Base-by-base conservation (phyloP, 2,329 filamentous ascomycete species). In the Scedosporium apiospermum region DNA sequence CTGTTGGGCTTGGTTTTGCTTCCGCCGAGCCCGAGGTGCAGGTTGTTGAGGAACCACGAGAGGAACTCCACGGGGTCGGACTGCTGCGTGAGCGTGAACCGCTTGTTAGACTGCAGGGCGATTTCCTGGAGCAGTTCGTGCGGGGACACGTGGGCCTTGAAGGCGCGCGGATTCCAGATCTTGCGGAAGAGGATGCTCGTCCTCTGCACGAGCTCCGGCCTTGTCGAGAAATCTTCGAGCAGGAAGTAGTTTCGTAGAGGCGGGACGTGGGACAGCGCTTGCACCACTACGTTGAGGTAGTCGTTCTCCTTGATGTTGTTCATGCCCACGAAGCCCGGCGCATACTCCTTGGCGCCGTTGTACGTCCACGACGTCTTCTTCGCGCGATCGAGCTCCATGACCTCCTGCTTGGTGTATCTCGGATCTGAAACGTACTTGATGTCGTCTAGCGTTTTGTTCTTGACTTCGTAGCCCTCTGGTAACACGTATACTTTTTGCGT, bases 281-380 rank as follows among this genome's bases (percentile, higher is more conserved):
- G 95, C 58, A 96, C 88, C 3, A 97, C 85, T 27, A 96, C 93
- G 72, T 99, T 99, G 71, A 98, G 83, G 77, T 99, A 99, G 78
- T 99, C 95, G 77, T 99, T 99, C 64, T 95, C 91, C 76, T 99
- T 99, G 81, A 99, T 97, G 77, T 99, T 99, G 82, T 99, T 99
- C 90, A 99, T 96, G 67, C 95, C 95, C 65, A 99, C 91, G 72
- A 93, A 99, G 5, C 95, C 93, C 21, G 95, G 95, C 67, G 88
- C 88, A 76, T 99, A 99, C 72, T 89, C 86, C 74, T 89, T 90
- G 51, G 30, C 30, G 66, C 91, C 91, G 59, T 82, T 81, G 51
- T 98, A 81, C 69, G 96, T 93, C 83, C 88, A 92, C 55, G 86
- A 84, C 18, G 78, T 68, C 41, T 67, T 81, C 70, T 81, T 80